Conservation (phyloP, 2,329 filamentous ascomycete species). For the Whalleya microplaca region DNA sequence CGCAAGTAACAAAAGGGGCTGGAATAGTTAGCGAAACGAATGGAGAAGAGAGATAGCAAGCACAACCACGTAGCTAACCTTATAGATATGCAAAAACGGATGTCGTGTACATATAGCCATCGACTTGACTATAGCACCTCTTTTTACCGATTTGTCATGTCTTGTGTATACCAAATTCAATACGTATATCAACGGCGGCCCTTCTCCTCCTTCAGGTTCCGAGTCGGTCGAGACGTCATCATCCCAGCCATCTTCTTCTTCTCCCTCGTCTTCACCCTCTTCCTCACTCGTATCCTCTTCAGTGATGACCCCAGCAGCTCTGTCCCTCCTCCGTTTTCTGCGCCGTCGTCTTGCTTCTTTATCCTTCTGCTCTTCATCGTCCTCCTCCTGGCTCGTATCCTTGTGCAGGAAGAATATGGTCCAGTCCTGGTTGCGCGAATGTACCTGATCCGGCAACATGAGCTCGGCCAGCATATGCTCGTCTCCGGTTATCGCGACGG, state of each 20-base stretch:
- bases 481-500: conserved; percentile 91
- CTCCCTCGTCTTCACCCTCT: conserved; percentile 49
- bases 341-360: conserved; percentile 57
- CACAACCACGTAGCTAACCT: conserved; percentile 56
- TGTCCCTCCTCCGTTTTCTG: conserved; percentile 57
- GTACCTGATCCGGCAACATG: conserved; percentile 97
- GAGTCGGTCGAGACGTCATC: conserved; percentile 56
- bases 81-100: conserved; percentile 98
- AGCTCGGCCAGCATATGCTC: conserved; percentile 98
- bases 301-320: conserved; percentile 51
- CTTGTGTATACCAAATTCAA: conserved; percentile 98
- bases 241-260: conserved; percentile 53
- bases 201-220: conserved; percentile 74
- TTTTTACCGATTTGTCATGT: conserved; percentile 88
- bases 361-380: conserved; percentile 69
- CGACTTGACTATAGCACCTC: conserved; percentile 93
- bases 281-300: conserved; percentile 48
- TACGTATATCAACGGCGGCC: conserved; percentile 93
- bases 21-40: conserved; percentile 20
- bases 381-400: conserved; percentile 82
- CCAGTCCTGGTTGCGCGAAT: conserved; percentile 95
- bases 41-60: not conserved
- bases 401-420: conserved; percentile 99
- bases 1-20: conserved; percentile 87
- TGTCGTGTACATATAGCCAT: conserved; percentile 99